phyloP scores from a whole-genome alignment of 2,329 filamentous ascomycete genomes.

The Rhinocladiella mackenziei region DNA sequence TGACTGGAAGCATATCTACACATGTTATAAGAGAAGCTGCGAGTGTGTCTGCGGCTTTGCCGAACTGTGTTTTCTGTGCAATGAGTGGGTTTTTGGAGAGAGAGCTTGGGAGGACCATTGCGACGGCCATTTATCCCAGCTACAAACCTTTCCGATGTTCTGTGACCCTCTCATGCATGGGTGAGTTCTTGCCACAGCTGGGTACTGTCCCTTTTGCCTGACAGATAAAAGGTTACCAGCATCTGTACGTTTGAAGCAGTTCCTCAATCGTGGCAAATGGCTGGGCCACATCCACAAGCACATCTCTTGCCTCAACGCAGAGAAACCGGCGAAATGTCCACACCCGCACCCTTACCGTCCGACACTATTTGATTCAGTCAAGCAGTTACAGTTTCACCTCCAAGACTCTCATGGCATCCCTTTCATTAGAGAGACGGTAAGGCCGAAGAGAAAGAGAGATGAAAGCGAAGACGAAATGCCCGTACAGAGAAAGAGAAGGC shows the following conservation, averaged over 20 bases:
- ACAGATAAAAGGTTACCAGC: conserved; percentile 5
- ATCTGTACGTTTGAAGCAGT: conserved; percentile 11
- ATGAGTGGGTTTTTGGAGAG: conserved; percentile 5
- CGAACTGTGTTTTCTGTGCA: conserved; percentile 14
- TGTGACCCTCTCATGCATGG: conserved; percentile 14
- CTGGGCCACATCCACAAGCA: neutral
- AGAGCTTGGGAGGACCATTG: conserved; percentile 7
- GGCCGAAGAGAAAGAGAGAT: no score
- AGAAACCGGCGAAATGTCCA: no score
- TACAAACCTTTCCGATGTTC: conserved; percentile 2
- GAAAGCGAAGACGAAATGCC: no score
- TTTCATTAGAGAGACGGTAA: conserved; percentile 2
- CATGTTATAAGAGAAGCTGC: no score
- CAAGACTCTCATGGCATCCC: conserved; percentile 1
- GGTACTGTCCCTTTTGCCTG: conserved; percentile 15
- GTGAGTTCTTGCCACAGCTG: conserved; percentile 7
- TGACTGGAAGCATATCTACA: no score
- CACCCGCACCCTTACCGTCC: no score
- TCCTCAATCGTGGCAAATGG: neutral
- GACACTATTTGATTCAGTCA: neutral
- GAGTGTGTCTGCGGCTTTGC: no score
- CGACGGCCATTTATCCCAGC: conserved; percentile 3
- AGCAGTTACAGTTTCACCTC: conserved; percentile 1
- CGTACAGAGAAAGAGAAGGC: no score
- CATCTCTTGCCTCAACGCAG: no score